Evolutionary conservation across 495 filamentous ascomycete species (phyloP).

Genomic region (Xylaria sp.): DNA sequence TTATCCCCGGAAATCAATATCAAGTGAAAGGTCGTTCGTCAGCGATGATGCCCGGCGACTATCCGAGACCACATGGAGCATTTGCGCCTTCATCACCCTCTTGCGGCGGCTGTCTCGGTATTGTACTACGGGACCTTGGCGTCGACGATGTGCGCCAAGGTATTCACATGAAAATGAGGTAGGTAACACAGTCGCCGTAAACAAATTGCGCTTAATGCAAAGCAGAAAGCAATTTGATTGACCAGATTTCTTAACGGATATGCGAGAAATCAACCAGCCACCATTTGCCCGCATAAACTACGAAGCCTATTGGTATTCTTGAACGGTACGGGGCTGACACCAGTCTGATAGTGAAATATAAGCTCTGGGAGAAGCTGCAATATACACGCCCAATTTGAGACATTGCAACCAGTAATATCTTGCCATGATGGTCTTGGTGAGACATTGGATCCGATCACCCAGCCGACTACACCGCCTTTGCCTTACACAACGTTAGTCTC

Average conservation of each 20-base stretch:
- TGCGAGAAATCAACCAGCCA: background rate
- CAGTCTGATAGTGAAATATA: background rate
- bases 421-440: background rate
- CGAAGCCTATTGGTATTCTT: background rate
- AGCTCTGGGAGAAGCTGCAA: too few species aligned
- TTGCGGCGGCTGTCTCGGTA: constrained; percentile 15
- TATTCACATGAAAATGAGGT: background rate
- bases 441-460: constrained; percentile 2
- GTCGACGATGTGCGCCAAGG: background rate
- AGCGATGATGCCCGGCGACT: constrained; percentile 2
- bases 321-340: background rate
- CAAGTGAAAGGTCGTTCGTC: background rate
- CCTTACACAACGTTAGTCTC: background rate
- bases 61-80: constrained; percentile 5
- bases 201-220: background rate
- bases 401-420: constrained; percentile 8
- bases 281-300: background rate
- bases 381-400: constrained; percentile 12
- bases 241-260: background rate
- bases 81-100: background rate
- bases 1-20: background rate
- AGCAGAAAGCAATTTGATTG: background rate
- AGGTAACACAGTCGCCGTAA: background rate
- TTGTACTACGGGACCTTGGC: constrained; percentile 10
- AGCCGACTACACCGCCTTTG: constrained; percentile 6